Percentiles rank a stretch among this genome's conserved stretches.
These are phyloP conservation scores for Wickerhamomyces pijperi DNA, from an alignment of 805 yeast genomes.

Conservation along the genomic window DNA sequence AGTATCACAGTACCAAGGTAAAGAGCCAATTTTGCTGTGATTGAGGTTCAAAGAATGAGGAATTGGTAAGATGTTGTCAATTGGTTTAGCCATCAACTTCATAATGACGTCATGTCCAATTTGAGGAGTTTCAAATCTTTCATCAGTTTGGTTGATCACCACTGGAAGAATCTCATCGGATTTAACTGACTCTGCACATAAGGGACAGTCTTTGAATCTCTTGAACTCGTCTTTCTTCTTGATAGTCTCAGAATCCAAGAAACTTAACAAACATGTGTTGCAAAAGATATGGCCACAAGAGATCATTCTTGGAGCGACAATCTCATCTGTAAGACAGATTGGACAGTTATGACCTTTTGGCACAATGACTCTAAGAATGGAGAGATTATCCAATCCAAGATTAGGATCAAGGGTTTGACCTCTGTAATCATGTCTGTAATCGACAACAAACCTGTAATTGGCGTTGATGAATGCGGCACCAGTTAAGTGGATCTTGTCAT, in stretches of 20 bases:
- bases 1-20: slow-evolving; percentile 43
- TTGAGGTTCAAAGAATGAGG: slow-evolving; percentile 36
- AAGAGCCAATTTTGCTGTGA: slow-evolving; percentile 28
- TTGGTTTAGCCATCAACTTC: slow-evolving; percentile 52
- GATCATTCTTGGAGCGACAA: slow-evolving; percentile 90
- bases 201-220: slow-evolving; percentile 65
- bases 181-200: slow-evolving; percentile 53
- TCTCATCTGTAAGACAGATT: slow-evolving; percentile 74
- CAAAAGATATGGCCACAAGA: slow-evolving; percentile 93
- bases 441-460: slow-evolving; percentile 75
- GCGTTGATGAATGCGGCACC: slow-evolving; percentile 74
- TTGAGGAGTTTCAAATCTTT: slow-evolving; percentile 46
- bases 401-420: slow-evolving; percentile 66
- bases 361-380: slow-evolving; percentile 62
- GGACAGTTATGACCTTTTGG: slow-evolving; percentile 80
- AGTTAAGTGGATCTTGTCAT: slow-evolving; percentile 33
- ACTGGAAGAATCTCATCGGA: slow-evolving; percentile 60
- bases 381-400: slow-evolving; percentile 47
- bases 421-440: slow-evolving; percentile 41
- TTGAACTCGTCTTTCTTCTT: slow-evolving; percentile 23
- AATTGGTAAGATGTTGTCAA: slow-evolving; percentile 31
- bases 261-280: slow-evolving; percentile 64
- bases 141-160: slow-evolving; percentile 33
- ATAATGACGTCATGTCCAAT: slow-evolving; percentile 43
- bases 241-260: slow-evolving; percentile 41